A percentile compares a stretch with the other conserved stretches of the same genome.
phyloP scores from a whole-genome alignment of 2,329 filamentous ascomycete genomes.

The Beauveria medogensis region DNA sequence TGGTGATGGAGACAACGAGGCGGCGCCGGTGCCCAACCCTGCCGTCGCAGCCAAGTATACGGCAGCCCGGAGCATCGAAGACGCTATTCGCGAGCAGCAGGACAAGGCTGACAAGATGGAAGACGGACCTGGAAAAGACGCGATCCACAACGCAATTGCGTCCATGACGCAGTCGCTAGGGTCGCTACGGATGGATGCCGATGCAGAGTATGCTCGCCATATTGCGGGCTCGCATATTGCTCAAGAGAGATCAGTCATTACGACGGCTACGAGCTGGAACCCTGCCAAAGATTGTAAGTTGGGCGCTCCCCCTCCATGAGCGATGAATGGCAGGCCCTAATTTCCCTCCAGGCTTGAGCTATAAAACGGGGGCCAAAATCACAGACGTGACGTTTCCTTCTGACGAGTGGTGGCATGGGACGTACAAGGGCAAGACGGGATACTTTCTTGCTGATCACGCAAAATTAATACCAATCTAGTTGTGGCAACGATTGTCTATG shows the following conservation, averaged over 20 bases:
- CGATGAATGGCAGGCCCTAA: not conserved
- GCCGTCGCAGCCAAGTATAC: slow-evolving; percentile 29
- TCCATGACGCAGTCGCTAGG: slow-evolving; percentile 31
- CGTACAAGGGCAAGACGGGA: slow-evolving; percentile 2
- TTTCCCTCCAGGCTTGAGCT: not conserved
- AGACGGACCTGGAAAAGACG: slow-evolving; percentile 17
- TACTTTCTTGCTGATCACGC: not conserved
- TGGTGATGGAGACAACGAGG: slow-evolving; percentile 4
- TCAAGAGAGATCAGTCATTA: not conserved
- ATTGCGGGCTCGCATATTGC: slow-evolving; percentile 21
- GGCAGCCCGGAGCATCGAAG: slow-evolving; percentile 26
- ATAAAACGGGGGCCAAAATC: not conserved
- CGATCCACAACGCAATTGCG: slow-evolving; percentile 29
- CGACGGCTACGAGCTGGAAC: not conserved
- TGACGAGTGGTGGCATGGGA: slow-evolving; percentile 4
- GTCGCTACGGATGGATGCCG: slow-evolving; percentile 33
- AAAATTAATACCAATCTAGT: not conserved
- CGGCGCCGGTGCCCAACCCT: slow-evolving; percentile 15
- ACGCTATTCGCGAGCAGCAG: slow-evolving; percentile 3
- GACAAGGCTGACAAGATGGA: slow-evolving; percentile 24
- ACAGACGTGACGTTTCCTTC: not conserved
- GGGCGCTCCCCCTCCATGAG: not conserved
- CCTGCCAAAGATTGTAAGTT: slow-evolving; percentile 2
- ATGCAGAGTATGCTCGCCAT: slow-evolving; percentile 39
- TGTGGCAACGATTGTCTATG: not conserved